A percentile compares a stretch with the other conserved stretches of the same genome.
phyloP scores from a whole-genome alignment of 371 early-diverging fungal genomes.

The Syncephalis fuscata region DNA sequence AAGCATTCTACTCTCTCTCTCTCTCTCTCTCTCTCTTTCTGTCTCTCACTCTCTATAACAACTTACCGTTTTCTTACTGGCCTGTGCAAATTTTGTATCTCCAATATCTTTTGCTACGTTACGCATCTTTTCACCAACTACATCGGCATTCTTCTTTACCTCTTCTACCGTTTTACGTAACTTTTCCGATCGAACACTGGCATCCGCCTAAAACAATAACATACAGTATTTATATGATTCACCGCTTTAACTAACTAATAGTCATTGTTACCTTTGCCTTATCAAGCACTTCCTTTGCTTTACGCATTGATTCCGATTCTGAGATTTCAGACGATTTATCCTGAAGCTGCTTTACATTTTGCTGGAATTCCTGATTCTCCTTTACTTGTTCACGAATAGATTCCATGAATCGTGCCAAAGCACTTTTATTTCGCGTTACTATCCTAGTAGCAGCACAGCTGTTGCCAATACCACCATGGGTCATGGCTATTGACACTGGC shows the following conservation, averaged over 20 bases:
- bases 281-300: conserved; percentile 69
- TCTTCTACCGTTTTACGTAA: conserved; percentile 58
- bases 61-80: conserved; percentile 58
- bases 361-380: conserved; percentile 80
- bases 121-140: conserved; percentile 52
- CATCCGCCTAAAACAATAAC: conserved; percentile 15
- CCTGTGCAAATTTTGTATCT: conserved; percentile 69
- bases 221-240: conserved; percentile 6
- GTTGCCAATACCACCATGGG: no score
- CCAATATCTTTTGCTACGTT: conserved; percentile 69
- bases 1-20: no score
- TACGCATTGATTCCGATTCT: conserved; percentile 75
- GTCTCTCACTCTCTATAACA: not conserved
- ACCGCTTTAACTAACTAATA: not conserved
- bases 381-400: conserved; percentile 79
- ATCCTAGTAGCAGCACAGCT: no score
- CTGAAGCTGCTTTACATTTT: conserved; percentile 74
- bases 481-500: no score
- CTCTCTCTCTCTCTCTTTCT: no score
- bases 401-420: conserved; percentile 37
- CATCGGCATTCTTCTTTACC: conserved; percentile 51
- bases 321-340: conserved; percentile 62
- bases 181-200: conserved; percentile 27
- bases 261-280: conserved; percentile 31
- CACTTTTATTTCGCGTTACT: not conserved